phyloP scores from a whole-genome alignment of 2,329 filamentous ascomycete species.

The Epichloe coenophiala region DNA sequence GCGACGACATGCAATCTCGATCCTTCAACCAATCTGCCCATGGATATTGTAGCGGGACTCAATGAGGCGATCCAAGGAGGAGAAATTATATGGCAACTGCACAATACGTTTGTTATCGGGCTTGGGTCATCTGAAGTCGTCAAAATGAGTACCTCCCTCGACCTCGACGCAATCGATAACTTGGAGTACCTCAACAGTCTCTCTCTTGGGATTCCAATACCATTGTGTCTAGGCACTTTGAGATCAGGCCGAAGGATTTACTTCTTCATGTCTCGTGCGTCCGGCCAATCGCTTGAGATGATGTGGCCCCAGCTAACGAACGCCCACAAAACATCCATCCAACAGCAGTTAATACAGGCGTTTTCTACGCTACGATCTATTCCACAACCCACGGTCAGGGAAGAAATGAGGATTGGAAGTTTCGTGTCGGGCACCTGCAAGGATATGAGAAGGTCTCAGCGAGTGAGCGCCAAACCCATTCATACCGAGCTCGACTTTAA shows the following conservation, averaged over 20 bases:
- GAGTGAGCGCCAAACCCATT: neutral
- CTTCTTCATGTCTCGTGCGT: neutral
- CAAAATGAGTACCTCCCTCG: no score
- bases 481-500: neutral
- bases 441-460: neutral
- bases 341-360: no score
- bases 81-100: no score
- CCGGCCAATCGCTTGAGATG: neutral
- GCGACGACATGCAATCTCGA: neutral
- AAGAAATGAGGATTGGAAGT: neutral
- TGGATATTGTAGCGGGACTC: constrained; percentile 9
- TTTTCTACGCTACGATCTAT: no score
- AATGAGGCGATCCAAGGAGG: neutral
- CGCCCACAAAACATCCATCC: neutral
- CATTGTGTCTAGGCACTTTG: no score
- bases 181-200: no score
- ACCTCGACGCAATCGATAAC: no score
- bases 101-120: no score
- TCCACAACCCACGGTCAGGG: neutral
- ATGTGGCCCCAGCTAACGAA: neutral
- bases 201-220: no score
- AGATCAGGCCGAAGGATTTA: neutral
- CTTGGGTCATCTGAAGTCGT: no score
- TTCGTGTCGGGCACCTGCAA: neutral
- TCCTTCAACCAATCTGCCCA: neutral